A percentile compares a stretch with the other conserved stretches of the same genome.
Conservation (phyloP, 192 early-diverging fungal genomes). For the Haplosporangium gracile region DNA sequence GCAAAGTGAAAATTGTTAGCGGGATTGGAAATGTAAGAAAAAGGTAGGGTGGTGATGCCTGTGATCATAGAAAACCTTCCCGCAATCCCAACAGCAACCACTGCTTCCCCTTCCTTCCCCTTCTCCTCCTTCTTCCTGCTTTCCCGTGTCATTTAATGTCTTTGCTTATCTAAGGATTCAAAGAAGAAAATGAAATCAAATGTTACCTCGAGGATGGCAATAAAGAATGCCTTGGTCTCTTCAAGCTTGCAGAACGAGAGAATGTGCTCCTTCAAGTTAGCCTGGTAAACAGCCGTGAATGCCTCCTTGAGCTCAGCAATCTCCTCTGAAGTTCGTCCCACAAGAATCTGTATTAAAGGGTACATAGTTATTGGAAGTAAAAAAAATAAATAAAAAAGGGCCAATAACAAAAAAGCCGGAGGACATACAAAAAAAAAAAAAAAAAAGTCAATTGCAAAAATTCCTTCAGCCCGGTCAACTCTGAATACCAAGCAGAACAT, state of each 20-base stretch:
- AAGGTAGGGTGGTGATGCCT: background rate
- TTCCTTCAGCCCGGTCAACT: background rate
- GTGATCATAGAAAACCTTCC: background rate
- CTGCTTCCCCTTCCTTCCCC: background rate
- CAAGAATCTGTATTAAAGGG: slow-evolving; percentile 22
- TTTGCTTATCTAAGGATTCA: too few relatives aligned
- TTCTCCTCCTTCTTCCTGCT: too few relatives aligned
- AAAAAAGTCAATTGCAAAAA: slow-evolving; percentile 6
- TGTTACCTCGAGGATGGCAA: slow-evolving; percentile 32
- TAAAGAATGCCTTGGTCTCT: slow-evolving; percentile 26
- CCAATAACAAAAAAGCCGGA: background rate
- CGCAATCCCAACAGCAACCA: background rate
- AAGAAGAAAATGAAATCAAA: background rate
- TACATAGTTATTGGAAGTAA: background rate
- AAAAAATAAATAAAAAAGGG: background rate
- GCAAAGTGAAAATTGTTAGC: background rate
- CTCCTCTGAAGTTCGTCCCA: slow-evolving; percentile 45
- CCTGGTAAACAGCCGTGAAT: slow-evolving; percentile 21
- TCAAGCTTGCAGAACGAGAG: slow-evolving; percentile 31
- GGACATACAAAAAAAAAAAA: background rate
- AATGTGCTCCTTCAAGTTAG: slow-evolving; percentile 30
- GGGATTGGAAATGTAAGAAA: background rate
- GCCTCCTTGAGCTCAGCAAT: slow-evolving; percentile 41
- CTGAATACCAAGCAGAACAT: background rate
- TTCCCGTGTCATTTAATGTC: too few relatives aligned